Percentiles rank a stretch among this genome's conserved stretches.
phyloP scores from a whole-genome alignment of 2,329 filamentous ascomycete species.

The Dactylellina haptotyla region DNA sequence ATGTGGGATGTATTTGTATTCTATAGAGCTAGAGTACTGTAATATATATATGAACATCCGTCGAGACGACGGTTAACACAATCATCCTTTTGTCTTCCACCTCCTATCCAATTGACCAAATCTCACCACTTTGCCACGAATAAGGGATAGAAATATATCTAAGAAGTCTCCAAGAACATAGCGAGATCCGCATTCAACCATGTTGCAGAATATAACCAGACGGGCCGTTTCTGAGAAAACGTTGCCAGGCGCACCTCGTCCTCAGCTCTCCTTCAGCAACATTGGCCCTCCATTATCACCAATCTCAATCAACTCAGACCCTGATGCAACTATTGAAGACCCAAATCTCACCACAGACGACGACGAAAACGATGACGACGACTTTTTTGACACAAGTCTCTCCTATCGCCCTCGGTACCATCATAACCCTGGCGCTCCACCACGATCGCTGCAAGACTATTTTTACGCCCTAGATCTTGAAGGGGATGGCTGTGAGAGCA shows the following conservation, averaged over 20 bases:
- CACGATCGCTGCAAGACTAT: background rate
- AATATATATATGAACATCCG: conserved; percentile 32
- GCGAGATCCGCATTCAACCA: background rate
- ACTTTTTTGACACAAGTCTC: background rate
- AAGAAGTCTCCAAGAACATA: too few species aligned
- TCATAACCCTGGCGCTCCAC: background rate
- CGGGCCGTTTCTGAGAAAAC: background rate
- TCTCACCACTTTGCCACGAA: too few species aligned
- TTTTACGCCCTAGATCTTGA: background rate
- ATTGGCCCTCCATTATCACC: too few species aligned
- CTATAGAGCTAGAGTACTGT: conserved; percentile 40
- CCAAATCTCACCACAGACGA: background rate
- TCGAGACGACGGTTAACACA: background rate
- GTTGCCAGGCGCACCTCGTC: background rate
- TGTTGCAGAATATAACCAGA: background rate
- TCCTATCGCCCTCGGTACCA: conserved; percentile 24
- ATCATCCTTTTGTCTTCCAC: too few species aligned
- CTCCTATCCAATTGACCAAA: too few species aligned
- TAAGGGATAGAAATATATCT: too few species aligned
- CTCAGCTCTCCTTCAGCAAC: background rate
- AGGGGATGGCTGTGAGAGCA: background rate
- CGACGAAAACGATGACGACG: background rate
- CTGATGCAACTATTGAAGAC: too few species aligned
- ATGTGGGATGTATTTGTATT: conserved; percentile 29
- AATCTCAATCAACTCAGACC: too few species aligned